A percentile compares a stretch with the other conserved stretches of the same genome.
These are phyloP conservation scores for Populus tomentosa DNA, from an alignment of 441 rosid species.

Conservation along the genomic window DNA sequence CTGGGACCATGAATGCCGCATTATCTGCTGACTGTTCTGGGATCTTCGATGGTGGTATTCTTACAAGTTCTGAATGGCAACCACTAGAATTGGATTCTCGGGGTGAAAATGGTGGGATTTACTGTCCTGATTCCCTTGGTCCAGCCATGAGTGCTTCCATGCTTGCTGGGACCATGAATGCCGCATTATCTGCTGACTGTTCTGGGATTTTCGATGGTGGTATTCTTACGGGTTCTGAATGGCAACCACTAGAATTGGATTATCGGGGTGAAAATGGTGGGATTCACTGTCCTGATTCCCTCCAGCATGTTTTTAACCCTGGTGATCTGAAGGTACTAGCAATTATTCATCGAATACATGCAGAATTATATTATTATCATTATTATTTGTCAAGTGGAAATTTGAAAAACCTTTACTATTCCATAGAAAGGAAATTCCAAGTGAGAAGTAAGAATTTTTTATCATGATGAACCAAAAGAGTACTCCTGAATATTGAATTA, in stretches of 20 bases:
- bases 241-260: conserved; percentile 26
- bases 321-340: conserved; percentile 56
- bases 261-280: conserved; percentile 64
- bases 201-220: conserved; percentile 43
- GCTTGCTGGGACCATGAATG: conserved; percentile 35
- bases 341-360: background rate
- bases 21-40: conserved; percentile 47
- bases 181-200: conserved; percentile 47
- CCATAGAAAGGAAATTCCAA: background rate
- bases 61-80: conserved; percentile 36
- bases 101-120: conserved; percentile 61
- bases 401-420: background rate
- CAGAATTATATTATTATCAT: background rate
- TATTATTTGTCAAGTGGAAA: background rate
- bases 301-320: conserved; percentile 43
- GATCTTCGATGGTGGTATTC: conserved; percentile 39
- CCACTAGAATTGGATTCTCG: conserved; percentile 41
- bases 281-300: conserved; percentile 46
- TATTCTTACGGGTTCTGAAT: conserved; percentile 41
- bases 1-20: conserved; percentile 37
- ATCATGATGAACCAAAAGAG: too few species aligned
- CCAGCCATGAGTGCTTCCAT: conserved; percentile 41
- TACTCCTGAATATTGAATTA: too few species aligned
- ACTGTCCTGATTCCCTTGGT: conserved; percentile 41
- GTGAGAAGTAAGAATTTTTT: background rate